Conservation (phyloP, 768 basidiomycete species). For the Clitopilus hobsonii region DNA sequence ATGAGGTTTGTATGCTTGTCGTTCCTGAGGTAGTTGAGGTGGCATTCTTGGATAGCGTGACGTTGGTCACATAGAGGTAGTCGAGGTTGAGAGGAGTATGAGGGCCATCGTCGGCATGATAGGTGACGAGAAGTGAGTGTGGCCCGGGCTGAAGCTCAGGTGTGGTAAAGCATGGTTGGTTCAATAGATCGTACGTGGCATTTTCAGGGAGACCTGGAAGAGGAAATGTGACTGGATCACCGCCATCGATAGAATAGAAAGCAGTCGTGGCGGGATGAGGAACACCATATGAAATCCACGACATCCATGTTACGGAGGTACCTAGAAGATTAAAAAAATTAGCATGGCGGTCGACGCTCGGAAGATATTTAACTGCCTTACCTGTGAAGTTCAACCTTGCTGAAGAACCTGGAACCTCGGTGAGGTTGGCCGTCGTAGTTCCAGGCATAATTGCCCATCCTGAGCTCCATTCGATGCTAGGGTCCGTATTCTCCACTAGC, state of each 20-base stretch:
- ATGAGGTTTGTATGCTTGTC: background rate
- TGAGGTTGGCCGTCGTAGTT: background rate
- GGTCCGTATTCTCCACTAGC: background rate
- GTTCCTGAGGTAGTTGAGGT: constrained; percentile 1
- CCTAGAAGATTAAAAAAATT: background rate
- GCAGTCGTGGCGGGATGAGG: constrained; percentile 15
- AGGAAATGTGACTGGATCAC: constrained; percentile 8
- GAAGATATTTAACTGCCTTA: background rate
- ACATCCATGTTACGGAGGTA: background rate
- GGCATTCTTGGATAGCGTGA: constrained; percentile 1
- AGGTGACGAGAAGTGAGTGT: constrained; percentile 19
- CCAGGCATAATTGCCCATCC: background rate
- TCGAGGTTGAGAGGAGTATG: constrained; percentile 19
- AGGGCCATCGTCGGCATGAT: constrained; percentile 12
- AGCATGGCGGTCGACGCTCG: too few relatives aligned
- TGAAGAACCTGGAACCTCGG: background rate
- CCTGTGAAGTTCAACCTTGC: background rate
- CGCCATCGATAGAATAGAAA: constrained; percentile 23
- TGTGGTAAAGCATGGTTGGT: constrained; percentile 17
- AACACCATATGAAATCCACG: background rate
- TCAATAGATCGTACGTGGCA: constrained; percentile 9
- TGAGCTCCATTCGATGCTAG: constrained; percentile 6
- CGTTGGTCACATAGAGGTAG: constrained; percentile 11
- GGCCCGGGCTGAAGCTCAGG: constrained; percentile 9
- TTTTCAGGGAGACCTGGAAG: constrained; percentile 11